These are phyloP conservation scores for Zangia roseola DNA, from an alignment of 768 basidiomycete species.

Conservation along the genomic window DNA sequence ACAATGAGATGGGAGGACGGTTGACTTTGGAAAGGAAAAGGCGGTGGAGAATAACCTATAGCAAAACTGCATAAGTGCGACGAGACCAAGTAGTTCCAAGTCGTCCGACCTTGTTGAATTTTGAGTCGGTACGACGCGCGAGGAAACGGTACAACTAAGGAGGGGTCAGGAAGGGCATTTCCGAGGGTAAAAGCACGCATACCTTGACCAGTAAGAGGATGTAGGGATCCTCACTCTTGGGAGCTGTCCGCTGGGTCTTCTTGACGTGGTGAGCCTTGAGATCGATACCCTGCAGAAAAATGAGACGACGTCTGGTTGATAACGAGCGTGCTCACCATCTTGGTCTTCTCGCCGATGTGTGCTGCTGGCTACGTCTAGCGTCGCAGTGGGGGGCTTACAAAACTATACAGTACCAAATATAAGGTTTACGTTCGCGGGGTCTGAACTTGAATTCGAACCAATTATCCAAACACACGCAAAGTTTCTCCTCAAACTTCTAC, in stretches of 20 bases:
- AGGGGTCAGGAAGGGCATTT: constrained; percentile 7
- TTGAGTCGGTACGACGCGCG: constrained; percentile 92
- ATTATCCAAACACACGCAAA: constrained; percentile 47
- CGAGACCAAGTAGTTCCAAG: constrained; percentile 1
- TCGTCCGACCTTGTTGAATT: constrained; percentile 84
- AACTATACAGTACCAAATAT: constrained; percentile 59
- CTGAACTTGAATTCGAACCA: constrained; percentile 26
- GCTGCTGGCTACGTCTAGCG: constrained; percentile 46
- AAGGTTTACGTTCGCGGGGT: constrained; percentile 35
- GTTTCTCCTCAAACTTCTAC: constrained; percentile 47
- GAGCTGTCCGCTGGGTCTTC: constrained; percentile 92
- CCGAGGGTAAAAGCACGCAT: constrained; percentile 12
- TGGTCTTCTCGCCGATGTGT: constrained; percentile 62
- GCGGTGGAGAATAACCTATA: constrained; percentile 87
- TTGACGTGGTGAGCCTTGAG: constrained; percentile 97
- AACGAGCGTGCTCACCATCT: constrained; percentile 71
- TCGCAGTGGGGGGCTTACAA: constrained; percentile 52
- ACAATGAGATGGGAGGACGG: constrained; percentile 94
- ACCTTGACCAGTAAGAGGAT: constrained; percentile 98
- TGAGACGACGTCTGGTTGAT: constrained; percentile 23
- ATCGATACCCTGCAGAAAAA: constrained; percentile 79
- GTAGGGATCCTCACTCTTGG: constrained; percentile 99
- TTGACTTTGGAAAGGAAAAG: constrained; percentile 98
- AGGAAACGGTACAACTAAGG: constrained; percentile 96
- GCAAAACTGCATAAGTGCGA: constrained; percentile 19